Evolutionary conservation across 768 basidiomycete genomes (phyloP), one percentile per base, ranked within the genome.

Genomic region (Lactifluus pinguis): DNA sequence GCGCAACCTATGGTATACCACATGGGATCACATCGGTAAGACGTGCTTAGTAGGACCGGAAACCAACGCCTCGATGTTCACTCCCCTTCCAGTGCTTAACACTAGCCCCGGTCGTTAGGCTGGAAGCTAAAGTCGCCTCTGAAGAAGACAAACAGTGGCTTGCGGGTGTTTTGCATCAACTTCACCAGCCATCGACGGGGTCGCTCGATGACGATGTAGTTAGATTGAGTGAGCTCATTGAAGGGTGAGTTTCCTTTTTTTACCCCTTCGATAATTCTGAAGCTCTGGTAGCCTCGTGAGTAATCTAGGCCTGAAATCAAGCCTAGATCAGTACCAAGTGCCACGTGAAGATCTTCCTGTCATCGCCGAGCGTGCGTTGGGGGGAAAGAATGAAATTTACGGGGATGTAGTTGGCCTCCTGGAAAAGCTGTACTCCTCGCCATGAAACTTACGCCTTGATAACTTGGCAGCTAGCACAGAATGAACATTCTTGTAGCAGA

Each of bases 21-120:
- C 89, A 92, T 69, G 89, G 89, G 9, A 86, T 89, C 63, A 90
- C 89, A 4, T 89, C 88, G n/a, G 87, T 87, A 63, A 71, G 82
- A 67, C 17, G 5, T 30, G 14, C 30, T 21, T 48, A 6, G 6
- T 19, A 13, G n/a, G n/a, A n/a, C 39, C 6, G 14, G 41, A 53
- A 7, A 25, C 5, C 25, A 25, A 13, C 6, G 47, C 29, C 30
- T 39, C 34, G 48, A 25, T 8, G 30, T 54, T 42, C 4, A 47
- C 4, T 9, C 34, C 13, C 17, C 48, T 55, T 42, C 39, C 55
- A 89, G 87, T 89, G 88, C 69, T 74, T 89, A 55, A 89, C 87
- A 6, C 78, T 90, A 25, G 79, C 83, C 4, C 79, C 86, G 0
- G 83, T 83, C 34, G 80, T 89, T 17, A 74, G 69, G 1, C 71